These are phyloP conservation scores for Kokia cookei DNA, from an alignment of 441 rosid species.

Conservation along the genomic window DNA sequence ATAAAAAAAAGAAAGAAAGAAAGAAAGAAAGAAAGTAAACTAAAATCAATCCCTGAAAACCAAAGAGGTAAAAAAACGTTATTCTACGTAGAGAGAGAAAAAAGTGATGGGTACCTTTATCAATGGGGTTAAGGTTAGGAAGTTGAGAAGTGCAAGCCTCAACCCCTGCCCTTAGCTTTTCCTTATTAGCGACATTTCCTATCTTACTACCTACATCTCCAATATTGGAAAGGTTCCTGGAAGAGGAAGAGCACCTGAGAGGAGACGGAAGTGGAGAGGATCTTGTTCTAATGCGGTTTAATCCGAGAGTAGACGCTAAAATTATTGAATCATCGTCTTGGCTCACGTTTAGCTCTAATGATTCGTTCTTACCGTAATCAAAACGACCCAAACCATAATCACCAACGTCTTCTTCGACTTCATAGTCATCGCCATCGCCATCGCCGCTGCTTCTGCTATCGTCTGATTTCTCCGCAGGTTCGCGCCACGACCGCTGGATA, in stretches of 20 bases:
- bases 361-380: neutral
- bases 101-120: conserved; percentile 32
- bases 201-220: neutral
- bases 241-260: conserved; percentile 43
- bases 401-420: conserved; percentile 3
- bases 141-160: conserved; percentile 26
- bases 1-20: too few relatives aligned
- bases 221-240: conserved; percentile 20
- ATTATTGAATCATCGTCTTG: conserved; percentile 26
- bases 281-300: conserved; percentile 76
- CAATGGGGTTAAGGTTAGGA: conserved; percentile 16
- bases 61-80: neutral
- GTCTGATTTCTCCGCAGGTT: neutral
- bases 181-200: conserved; percentile 10
- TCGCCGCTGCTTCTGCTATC: conserved; percentile 5
- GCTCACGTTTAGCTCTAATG: neutral
- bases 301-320: conserved; percentile 56
- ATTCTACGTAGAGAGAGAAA: neutral
- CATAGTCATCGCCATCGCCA: neutral
- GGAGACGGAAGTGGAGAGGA: conserved; percentile 50
- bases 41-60: neutral
- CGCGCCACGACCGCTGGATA: conserved; percentile 17
- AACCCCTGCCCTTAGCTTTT: conserved; percentile 11
- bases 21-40: too few relatives aligned
- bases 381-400: neutral